phyloP scores from a whole-genome alignment of 176 grass and related monocot genomes.

The Bromus sterilis region DNA sequence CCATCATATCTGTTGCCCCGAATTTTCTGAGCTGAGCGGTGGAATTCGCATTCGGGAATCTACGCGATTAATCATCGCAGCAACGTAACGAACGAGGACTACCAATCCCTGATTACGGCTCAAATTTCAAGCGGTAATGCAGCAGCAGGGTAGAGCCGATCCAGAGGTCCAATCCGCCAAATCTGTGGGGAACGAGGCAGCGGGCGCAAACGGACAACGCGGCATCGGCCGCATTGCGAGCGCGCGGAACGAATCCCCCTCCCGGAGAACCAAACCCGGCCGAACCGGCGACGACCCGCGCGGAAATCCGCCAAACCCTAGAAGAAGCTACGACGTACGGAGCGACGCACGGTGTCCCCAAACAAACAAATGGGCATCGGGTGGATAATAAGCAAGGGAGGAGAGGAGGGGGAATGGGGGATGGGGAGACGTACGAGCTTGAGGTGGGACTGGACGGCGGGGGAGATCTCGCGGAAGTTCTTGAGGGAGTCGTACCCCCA shows the following conservation, averaged over 20 bases:
- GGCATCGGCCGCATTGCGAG: background rate
- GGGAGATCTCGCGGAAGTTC: slow-evolving; percentile 67
- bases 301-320: background rate
- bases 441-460: slow-evolving; percentile 72
- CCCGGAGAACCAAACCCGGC: background rate
- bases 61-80: background rate
- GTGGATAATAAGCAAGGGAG: background rate
- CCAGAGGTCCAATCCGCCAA: background rate
- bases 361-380: accelerated
- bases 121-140: background rate
- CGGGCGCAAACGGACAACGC: background rate
- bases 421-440: slow-evolving; percentile 43
- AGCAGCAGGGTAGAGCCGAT: no score
- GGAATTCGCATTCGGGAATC: background rate
- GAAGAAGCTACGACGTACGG: background rate
- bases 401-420: no score
- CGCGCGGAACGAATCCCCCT: background rate
- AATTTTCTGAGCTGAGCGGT: background rate
- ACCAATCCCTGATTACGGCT: no score
- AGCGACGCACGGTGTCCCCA: background rate
- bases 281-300: no score
- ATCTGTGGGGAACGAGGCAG: background rate
- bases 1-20: background rate
- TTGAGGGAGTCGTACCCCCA: slow-evolving; percentile 64
- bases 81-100: background rate